These are phyloP conservation scores for Chrysosporium keratinophilum DNA, from an alignment of 2,329 filamentous ascomycete genomes.

Conservation along the genomic window DNA sequence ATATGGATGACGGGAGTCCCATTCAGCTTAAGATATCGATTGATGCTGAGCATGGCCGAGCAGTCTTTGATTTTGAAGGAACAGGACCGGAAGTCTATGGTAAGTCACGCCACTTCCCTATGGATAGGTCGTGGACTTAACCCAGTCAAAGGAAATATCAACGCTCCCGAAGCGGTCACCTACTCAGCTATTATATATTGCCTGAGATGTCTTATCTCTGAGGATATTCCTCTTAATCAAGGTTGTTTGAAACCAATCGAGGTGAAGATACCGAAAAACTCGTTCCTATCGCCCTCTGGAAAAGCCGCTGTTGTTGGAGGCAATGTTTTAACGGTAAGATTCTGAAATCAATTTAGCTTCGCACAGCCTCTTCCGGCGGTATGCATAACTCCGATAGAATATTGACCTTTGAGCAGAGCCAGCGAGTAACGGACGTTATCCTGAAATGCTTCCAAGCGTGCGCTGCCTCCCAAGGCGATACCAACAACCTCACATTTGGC, in stretches of 20 bases:
- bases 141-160: constrained; percentile 49
- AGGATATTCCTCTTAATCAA: constrained; percentile 74
- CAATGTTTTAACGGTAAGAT: constrained; percentile 57
- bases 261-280: constrained; percentile 58
- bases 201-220: constrained; percentile 61
- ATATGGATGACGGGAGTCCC: constrained; percentile 74
- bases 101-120: constrained; percentile 20
- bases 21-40: constrained; percentile 64
- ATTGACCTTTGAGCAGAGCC: constrained; percentile 33
- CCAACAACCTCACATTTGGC: constrained; percentile 69
- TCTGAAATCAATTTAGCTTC: neutral
- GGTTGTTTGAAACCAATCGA: constrained; percentile 65
- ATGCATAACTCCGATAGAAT: neutral
- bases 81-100: constrained; percentile 66
- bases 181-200: constrained; percentile 75
- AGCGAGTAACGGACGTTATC: constrained; percentile 68
- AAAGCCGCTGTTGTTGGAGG: constrained; percentile 67
- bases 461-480: constrained; percentile 64
- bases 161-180: constrained; percentile 66
- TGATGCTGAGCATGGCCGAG: constrained; percentile 58
- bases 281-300: constrained; percentile 61
- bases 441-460: constrained; percentile 65
- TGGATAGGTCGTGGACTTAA: neutral
- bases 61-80: constrained; percentile 65
- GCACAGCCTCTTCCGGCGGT: neutral